Conservation (phyloP, 495 filamentous ascomycete genomes). For the Elasticomyces elasticus region DNA sequence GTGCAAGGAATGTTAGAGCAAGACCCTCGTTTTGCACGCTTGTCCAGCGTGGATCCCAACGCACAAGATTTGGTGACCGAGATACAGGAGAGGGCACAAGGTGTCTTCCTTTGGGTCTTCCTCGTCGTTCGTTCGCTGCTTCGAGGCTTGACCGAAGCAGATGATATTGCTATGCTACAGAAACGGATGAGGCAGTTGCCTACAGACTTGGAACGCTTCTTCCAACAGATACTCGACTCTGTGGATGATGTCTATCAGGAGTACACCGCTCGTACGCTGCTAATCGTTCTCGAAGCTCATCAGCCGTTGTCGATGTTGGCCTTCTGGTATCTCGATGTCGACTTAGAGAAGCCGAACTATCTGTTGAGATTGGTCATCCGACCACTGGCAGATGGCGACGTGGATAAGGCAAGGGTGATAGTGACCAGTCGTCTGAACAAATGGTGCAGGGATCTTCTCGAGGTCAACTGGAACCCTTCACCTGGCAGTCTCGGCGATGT, state of each 20-base stretch:
- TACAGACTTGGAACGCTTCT: not conserved
- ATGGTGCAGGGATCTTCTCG: not conserved
- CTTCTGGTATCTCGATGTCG: slow-evolving; percentile 6
- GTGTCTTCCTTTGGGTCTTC: slow-evolving; percentile 28
- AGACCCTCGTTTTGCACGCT: not conserved
- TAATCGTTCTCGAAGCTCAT: slow-evolving; percentile 1
- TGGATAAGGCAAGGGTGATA: not conserved
- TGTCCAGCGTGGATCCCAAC: not conserved
- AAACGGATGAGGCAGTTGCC: slow-evolving; percentile 1
- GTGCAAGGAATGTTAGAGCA: not conserved
- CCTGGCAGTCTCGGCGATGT: not conserved
- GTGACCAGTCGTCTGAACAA: not conserved
- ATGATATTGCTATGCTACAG: slow-evolving; percentile 6
- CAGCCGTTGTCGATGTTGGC: not conserved
- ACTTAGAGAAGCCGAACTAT: not conserved
- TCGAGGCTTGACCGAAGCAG: slow-evolving; percentile 14
- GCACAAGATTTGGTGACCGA: not conserved
- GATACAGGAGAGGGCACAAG: slow-evolving; percentile 21
- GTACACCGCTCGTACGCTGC: not conserved
- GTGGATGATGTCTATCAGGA: slow-evolving; percentile 4
- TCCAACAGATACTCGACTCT: slow-evolving; percentile 4
- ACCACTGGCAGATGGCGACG: not conserved
- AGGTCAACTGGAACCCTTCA: not conserved
- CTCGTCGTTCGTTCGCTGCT: slow-evolving; percentile 24
- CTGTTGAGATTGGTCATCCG: not conserved